phyloP scores from a whole-genome alignment of 1,284 basidiomycete genomes.

The Neolentinus lepideus region DNA sequence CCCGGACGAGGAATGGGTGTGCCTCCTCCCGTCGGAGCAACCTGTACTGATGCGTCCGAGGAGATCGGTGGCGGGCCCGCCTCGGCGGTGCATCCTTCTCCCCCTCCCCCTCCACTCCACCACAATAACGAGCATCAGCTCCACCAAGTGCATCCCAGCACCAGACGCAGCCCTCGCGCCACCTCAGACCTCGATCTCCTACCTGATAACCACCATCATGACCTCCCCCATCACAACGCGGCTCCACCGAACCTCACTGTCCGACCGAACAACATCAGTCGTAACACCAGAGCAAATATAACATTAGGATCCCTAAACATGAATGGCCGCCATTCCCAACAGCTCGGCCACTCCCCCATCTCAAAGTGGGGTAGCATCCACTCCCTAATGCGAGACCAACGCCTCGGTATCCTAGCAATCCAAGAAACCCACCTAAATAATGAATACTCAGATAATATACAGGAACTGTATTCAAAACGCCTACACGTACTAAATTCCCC shows the following conservation, averaged over 20 bases:
- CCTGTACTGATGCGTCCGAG: not conserved
- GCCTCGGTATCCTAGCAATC: conserved; percentile 20
- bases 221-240: not conserved
- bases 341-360: not conserved
- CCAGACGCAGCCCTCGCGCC: not conserved
- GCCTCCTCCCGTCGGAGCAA: too few species aligned
- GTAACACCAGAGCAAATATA: conserved; percentile 12
- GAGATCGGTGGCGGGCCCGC: not conserved
- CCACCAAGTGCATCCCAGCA: not conserved
- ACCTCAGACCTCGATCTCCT: not conserved
- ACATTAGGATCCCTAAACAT: conserved; percentile 19
- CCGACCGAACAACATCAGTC: not conserved
- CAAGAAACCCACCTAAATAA: conserved; percentile 25
- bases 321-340: conserved; percentile 9
- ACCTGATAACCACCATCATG: not conserved
- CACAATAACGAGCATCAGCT: not conserved
- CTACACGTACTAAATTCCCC: conserved; percentile 13
- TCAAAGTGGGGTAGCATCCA: conserved; percentile 24
- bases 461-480: conserved; percentile 11
- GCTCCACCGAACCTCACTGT: not conserved
- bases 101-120: not conserved
- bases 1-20: not conserved
- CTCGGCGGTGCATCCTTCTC: not conserved
- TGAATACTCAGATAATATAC: conserved; percentile 1
- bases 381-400: conserved; percentile 18